Evolutionary conservation across 192 early-diverging fungal species (phyloP), one percentile per base, ranked within the genome.

Genomic region (Coemansia sp.): DNA sequence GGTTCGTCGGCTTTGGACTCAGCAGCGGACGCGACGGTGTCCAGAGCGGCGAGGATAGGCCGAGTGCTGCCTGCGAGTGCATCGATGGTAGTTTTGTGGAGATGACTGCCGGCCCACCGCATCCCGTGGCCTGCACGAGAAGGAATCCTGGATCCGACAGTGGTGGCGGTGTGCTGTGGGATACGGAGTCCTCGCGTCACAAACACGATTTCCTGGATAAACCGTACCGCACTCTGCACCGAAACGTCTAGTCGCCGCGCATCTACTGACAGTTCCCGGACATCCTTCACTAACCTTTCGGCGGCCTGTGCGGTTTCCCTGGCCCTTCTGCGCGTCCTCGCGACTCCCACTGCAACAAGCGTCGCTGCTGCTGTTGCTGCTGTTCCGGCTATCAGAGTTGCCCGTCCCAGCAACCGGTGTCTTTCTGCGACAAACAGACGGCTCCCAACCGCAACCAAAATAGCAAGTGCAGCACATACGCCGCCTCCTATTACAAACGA

Each of bases 171-270:
- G 40, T 57, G 58, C 7, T 68, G 52, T 19, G 70, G 67, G 39
- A 71, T 39, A 6, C 74, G 70, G 19, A 76, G 71, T 12, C 79
- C 79, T 0, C 66, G 26, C 0, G 62, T 13, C 1, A 81, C 67
- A 65, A 81, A 65, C 19, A 67, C 71, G 3, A 76, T 32, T 8
- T 81, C 79, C 47, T 70, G 74, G 1, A 76, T 58, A 45, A 62
- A 67, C 42, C 68, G 61, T 18, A 81, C 60, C 4, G 70, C 71
- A 3, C 63, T 60, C 49, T 81, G 71, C 7, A 71, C 13, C 45
- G 71, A 41, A 0, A 37, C 52, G 39, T 81, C 79, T 22, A 81
- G 45, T 8, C 18, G 21, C 4, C 79, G 73, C 11, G 67, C 66
- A 8, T 45, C 39, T 11, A 22, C 51, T 8, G 51, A 54, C 51